Percentiles rank a stretch among this genome's conserved stretches.
phyloP scores from a whole-genome alignment of 257 asterid species.

The Thymus mandschuricus region DNA sequence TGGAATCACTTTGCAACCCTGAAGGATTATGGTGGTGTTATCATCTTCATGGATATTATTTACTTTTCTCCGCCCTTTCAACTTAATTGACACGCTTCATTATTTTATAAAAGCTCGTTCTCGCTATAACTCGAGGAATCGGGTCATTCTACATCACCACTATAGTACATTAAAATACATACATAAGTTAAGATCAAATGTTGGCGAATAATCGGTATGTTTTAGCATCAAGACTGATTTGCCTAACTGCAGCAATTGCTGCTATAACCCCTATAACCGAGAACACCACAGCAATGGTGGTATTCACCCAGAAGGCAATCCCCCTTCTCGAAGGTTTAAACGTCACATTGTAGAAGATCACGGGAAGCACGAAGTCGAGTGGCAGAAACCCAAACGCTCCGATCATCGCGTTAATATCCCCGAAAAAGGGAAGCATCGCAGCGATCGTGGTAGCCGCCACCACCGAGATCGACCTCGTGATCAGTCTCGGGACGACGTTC shows the following conservation, averaged over 20 bases:
- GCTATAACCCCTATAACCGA: slow-evolving; percentile 60
- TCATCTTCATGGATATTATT: no score
- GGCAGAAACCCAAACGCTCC: slow-evolving; percentile 97
- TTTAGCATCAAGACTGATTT: slow-evolving; percentile 81
- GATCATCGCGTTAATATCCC: slow-evolving; percentile 73
- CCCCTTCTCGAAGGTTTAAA: slow-evolving; percentile 71
- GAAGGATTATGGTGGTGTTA: no score
- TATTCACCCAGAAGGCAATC: slow-evolving; percentile 60
- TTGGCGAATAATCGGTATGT: slow-evolving; percentile 69
- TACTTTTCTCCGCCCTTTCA: no score
- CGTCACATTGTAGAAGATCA: slow-evolving; percentile 76
- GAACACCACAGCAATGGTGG: slow-evolving; percentile 60
- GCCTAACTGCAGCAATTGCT: slow-evolving; percentile 88
- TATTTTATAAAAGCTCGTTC: no score
- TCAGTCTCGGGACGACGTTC: slow-evolving; percentile 68
- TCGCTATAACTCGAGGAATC: no score
- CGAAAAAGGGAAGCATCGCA: slow-evolving; percentile 92
- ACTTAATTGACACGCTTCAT: no score
- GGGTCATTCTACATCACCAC: no score
- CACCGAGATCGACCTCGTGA: slow-evolving; percentile 68
- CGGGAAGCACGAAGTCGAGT: slow-evolving; percentile 86
- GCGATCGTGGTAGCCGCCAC: slow-evolving; percentile 65
- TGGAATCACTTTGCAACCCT: no score
- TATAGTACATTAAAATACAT: no score
- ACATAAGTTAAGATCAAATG: slow-evolving; percentile 22